phyloP scores from a whole-genome alignment of 352 stramenopile genomes.

The Phytophthora melonis region DNA sequence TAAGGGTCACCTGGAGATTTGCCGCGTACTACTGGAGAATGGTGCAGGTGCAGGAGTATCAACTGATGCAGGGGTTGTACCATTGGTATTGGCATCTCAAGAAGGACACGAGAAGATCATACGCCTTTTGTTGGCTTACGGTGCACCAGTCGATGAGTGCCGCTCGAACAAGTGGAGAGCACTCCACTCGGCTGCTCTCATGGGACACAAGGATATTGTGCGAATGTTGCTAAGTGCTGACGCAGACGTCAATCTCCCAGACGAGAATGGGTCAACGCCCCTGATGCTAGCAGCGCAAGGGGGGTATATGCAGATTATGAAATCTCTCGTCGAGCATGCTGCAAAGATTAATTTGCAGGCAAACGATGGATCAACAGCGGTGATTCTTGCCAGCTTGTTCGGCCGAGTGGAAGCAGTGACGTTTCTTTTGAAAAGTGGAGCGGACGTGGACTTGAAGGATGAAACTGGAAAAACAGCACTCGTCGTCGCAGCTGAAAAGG shows the following conservation, averaged over 20 bases:
- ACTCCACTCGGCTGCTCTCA: background rate
- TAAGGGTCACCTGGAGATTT: constrained; percentile 3
- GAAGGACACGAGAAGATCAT: background rate
- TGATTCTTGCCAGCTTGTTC: background rate
- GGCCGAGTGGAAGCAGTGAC: background rate
- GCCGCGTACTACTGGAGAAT: background rate
- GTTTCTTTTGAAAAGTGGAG: background rate
- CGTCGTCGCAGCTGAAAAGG: background rate
- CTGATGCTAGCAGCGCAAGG: background rate
- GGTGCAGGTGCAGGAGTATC: background rate
- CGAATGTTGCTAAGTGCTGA: background rate
- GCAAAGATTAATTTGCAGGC: background rate
- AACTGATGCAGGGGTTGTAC: background rate
- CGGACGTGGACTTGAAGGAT: background rate
- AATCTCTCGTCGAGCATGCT: background rate
- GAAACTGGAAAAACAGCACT: background rate
- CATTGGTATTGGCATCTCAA: background rate
- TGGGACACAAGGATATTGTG: background rate
- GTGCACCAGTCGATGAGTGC: background rate
- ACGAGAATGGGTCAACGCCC: background rate
- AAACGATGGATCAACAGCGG: background rate
- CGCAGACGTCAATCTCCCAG: background rate
- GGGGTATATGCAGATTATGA: background rate
- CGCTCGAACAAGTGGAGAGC: background rate
- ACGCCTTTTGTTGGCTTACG: background rate